Base-by-base conservation (phyloP, 2,329 filamentous ascomycete species). In the Diaporthe citri region DNA sequence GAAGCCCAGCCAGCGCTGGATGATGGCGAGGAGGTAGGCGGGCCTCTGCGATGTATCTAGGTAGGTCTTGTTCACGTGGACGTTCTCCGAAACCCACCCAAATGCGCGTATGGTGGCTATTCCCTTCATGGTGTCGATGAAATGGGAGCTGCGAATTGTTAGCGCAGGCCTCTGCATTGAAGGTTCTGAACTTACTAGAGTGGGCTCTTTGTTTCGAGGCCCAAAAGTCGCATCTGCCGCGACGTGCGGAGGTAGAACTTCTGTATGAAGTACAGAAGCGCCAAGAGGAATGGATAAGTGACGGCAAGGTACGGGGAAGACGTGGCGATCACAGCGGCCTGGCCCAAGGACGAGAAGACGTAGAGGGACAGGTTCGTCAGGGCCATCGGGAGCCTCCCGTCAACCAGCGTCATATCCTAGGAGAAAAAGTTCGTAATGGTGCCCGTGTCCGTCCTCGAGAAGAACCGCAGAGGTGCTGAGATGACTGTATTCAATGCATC, bases 361-460 rank as follows among this genome's bases (percentile, higher is more conserved):
- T 71, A 51, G 9, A 71, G 46, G 3, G 67, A 62, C 57, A 80
- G 72, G 46, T 82, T 80, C 56, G 80, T 76, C 8, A 82, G 62
- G 7, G 81, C 76, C 10, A 81, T 56, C 0, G 85, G 85, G 6
- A 87, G 81, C 39, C 83, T 80, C 3, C 82, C 80, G 69, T 86
- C 85, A 6, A 86, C 80, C 3, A 86, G 79, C 0, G 83, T 82
- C 77, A 86, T 81, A 72, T 86, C 85, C 62, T 81, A 79, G 13
- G 77, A 80, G 70, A 81, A 81, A 62, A 79, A 62, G 39, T 80
- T 81, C 22, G 80, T 78, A 22, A 80, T 71, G 4, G 76, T 76
- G 5, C 80, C 80, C 0, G 78, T 77, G 72, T 81, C 79, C 5
- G 78, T 79, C 15, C 72, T 74, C 25, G 77, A 79, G 25, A 80